Base-by-base conservation (phyloP, 306 rosid species). In the Oemleria cerasiformis region DNA sequence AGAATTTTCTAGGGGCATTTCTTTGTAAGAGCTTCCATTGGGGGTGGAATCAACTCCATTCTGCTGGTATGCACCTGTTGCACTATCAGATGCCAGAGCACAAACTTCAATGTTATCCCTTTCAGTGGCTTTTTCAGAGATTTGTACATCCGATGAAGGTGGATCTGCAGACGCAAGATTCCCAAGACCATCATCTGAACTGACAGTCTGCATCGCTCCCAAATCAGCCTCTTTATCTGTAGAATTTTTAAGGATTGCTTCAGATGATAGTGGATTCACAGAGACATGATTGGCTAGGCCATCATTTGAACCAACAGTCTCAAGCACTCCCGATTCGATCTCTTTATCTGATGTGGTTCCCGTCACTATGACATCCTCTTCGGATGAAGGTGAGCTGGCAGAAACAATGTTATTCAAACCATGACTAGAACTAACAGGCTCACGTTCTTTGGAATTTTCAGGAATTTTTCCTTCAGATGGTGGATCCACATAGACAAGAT, bases 111-210 rank as follows among this genome's bases (percentile, higher is more conserved):
- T 54, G 65, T 25, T 70, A 54, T 71, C 80, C 21, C 42, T 62
- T 65, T 71, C 76, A 50, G 55, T 64, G 36, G 67, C 70, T 74
- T 44, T 25, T 43, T 43, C 65, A 42, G 25, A 65, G 74, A 55
- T 71, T 70, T 61, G 53, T 50, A 74, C 82, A 82, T 66, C 80
- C 75, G 79, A 40, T 71, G 82, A 60, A 40, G 63, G 66, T 45
- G 64, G 76, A 72, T 47, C 57, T 62, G 64, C 14, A 62, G 83
- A 57, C 16, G 55, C 40, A 66, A 75, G 68, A 67, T 64, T 68
- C 70, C 53, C 51, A n/a, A 54, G 62, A 8, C 42, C 70, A 63
- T 42, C 59, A 57, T 42, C 41, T 39, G 67, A 72, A 75, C 61
- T 41, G 41, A 44, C 67, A 78, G 49, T 45, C 73, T 61, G 85